These are phyloP conservation scores for Cryptococcus hybrid DNA, from an alignment of 1,284 basidiomycete species.

Conservation along the genomic window DNA sequence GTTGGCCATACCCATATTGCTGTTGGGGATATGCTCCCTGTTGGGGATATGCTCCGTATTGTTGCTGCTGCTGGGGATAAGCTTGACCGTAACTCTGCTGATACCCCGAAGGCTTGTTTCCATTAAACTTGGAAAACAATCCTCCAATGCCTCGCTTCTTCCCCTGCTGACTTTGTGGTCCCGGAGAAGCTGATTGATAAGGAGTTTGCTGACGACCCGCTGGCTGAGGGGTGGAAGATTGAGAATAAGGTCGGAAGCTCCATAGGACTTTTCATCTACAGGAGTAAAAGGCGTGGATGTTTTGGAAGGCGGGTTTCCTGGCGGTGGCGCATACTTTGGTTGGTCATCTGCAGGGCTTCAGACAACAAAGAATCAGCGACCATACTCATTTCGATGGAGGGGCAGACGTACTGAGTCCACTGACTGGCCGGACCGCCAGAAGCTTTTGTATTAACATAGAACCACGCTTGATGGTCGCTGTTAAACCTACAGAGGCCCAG, in stretches of 20 bases:
- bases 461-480: slow-evolving; percentile 49
- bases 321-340: slow-evolving; percentile 32
- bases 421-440: slow-evolving; percentile 42
- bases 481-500: slow-evolving; percentile 30
- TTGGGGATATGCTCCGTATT: slow-evolving; percentile 27
- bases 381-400: background rate
- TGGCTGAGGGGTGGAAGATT: slow-evolving; percentile 2
- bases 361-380: background rate
- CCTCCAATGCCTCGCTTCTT: slow-evolving; percentile 36
- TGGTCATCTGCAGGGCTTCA: slow-evolving; percentile 44
- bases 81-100: slow-evolving; percentile 1
- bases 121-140: slow-evolving; percentile 37
- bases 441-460: slow-evolving; percentile 50
- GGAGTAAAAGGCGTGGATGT: slow-evolving; percentile 7
- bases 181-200: slow-evolving; percentile 6
- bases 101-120: slow-evolving; percentile 4
- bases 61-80: slow-evolving; percentile 20
- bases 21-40: slow-evolving; percentile 23
- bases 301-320: slow-evolving; percentile 36
- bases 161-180: slow-evolving; percentile 5
- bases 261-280: slow-evolving; percentile 7
- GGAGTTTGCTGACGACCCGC: slow-evolving; percentile 8
- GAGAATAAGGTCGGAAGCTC: slow-evolving; percentile 2
- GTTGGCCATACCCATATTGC: slow-evolving; percentile 19
- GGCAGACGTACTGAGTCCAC: slow-evolving; percentile 48